Base-by-base conservation (phyloP, 2,329 filamentous ascomycete genomes). In the Dothiorella sarmentorum region DNA sequence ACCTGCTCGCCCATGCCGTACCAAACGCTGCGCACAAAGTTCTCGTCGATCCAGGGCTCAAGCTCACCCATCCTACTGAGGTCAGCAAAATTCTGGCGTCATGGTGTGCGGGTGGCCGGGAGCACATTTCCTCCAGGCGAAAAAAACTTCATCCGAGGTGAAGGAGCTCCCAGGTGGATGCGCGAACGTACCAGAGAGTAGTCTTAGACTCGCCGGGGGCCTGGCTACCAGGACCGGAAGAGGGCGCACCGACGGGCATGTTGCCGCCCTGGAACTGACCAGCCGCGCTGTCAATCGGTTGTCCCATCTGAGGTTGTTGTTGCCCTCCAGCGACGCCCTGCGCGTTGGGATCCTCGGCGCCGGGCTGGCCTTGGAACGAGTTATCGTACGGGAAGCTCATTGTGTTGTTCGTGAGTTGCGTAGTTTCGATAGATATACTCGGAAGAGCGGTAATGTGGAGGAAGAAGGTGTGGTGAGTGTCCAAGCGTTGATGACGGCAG, bases 1-100 rank as follows among this genome's bases (percentile, higher is more conserved):
- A 99, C 94, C 63, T 86, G 86, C 77, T 97, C 94, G 66, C 89
- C 91, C 79, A 96, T 89, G 68, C 92, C 86, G 70, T 91, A 96
- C 83, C 91, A 97, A 44, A 97, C 86, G 67, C 89, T 94, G 77
- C 95, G 92, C 71, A 99, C 90, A 75, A 97, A 99, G 77, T 93
- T 95, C 80, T 99, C 94, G 68, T 99, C 94, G 78, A 99, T 97
- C 94, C 94, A 99, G 26, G 91, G 90, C 76, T 97, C 93, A 63
- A 99, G 88, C 75, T 99, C 94, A 66, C 94, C 94, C 94, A 99
- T 99, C 93, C 92, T 96, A 17, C 18, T 17, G 7, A 18, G 17
- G 20, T 58, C 31, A 42, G 55, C 29, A 2, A 49, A 35, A 44
- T 57, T 55, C 15, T 27, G 31, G 24, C n/a, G 40, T 26, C 3